These are phyloP conservation scores for Hemileia vastatrix DNA, from an alignment of 1,284 basidiomycete genomes.

Conservation along the genomic window DNA sequence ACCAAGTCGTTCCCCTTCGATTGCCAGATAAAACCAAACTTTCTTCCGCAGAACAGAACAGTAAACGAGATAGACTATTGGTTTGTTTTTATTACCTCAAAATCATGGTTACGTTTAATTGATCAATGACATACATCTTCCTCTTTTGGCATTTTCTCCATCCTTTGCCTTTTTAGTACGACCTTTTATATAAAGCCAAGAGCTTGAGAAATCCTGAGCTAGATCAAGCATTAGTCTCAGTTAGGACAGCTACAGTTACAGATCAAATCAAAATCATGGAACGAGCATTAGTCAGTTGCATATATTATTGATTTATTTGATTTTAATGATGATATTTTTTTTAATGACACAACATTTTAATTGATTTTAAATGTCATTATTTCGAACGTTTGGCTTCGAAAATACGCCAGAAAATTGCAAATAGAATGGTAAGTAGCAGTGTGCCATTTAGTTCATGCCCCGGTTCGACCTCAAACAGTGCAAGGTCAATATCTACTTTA, in stretches of 20 bases:
- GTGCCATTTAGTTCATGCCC: neutral
- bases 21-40: neutral
- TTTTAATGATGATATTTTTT: neutral
- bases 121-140: neutral
- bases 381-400: too few species aligned
- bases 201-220: neutral
- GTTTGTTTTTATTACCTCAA: neutral
- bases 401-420: too few species aligned
- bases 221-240: neutral
- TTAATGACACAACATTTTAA: too few species aligned
- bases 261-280: neutral
- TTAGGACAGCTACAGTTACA: neutral
- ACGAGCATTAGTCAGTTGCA: conserved; percentile 2
- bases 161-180: neutral
- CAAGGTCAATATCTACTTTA: neutral
- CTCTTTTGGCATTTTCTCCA: neutral
- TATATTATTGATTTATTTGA: too few species aligned
- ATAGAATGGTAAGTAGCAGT: neutral
- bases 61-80: neutral
- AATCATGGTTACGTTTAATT: neutral
- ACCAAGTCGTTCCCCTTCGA: too few species aligned
- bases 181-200: conserved; percentile 3
- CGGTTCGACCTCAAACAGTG: neutral
- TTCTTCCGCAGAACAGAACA: neutral
- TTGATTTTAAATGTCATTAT: too few species aligned